These are phyloP conservation scores for Panellus pusillus DNA, from an alignment of 768 basidiomycete species.

Conservation along the genomic window DNA sequence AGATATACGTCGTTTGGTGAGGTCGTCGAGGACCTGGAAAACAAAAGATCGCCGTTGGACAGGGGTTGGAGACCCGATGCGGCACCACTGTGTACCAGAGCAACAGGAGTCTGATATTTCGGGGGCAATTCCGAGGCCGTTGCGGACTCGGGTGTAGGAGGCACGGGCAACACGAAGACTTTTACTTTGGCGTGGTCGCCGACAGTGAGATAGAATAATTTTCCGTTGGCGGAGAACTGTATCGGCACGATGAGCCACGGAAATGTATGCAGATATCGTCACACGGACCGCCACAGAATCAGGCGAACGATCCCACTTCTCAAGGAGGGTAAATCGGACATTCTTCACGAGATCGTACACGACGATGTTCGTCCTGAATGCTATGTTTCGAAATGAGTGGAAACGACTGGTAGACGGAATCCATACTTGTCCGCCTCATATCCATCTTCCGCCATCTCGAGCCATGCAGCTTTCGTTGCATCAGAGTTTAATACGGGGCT, in stretches of 20 bases:
- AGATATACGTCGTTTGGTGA: constrained; percentile 81
- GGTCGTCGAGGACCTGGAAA: constrained; percentile 72
- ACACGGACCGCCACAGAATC: constrained; percentile 55
- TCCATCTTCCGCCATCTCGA: constrained; percentile 84
- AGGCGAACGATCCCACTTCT: constrained; percentile 85
- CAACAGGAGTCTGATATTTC: constrained; percentile 53
- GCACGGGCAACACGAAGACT: constrained; percentile 67
- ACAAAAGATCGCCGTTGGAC: constrained; percentile 59
- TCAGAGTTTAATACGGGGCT: constrained; percentile 66
- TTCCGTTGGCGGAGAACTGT: constrained; percentile 75
- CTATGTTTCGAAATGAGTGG: background rate
- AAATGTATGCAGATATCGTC: background rate
- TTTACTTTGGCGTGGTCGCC: constrained; percentile 81
- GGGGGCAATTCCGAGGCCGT: constrained; percentile 48
- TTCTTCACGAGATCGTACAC: constrained; percentile 71
- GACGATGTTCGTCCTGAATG: constrained; percentile 66
- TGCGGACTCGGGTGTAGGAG: constrained; percentile 60
- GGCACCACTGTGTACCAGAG: constrained; percentile 58
- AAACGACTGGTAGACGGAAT: background rate
- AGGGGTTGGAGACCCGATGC: constrained; percentile 66
- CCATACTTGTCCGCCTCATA: constrained; percentile 81
- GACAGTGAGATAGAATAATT: constrained; percentile 68
- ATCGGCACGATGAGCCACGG: constrained; percentile 8
- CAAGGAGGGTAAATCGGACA: constrained; percentile 73
- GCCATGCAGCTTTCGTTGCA: constrained; percentile 80